Evolutionary conservation across 73 alveolate genomes (phyloP).

Genomic region (Tetrahymena malaccensis): DNA sequence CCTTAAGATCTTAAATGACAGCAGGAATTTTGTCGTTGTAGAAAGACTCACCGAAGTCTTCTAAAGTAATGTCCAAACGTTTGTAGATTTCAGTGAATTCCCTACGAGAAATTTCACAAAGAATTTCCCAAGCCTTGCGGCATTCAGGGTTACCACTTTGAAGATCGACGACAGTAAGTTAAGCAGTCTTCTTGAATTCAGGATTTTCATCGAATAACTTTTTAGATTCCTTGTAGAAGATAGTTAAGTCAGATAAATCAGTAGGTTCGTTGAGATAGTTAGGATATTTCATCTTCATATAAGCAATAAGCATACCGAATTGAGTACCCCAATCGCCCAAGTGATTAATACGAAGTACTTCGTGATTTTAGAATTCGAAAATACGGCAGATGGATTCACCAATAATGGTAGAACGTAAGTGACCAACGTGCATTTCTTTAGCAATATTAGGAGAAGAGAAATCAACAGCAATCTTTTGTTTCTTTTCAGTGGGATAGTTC

Average conservation of each 20-base stretch:
- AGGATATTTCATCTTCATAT: conserved; percentile 83
- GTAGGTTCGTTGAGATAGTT: conserved; percentile 80
- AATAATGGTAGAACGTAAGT: conserved; percentile 96
- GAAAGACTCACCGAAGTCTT: conserved; percentile 95
- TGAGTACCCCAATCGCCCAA: conserved; percentile 99
- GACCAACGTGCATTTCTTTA: conserved; percentile 99
- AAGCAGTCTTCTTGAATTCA: conserved; percentile 86
- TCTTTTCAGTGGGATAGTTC: conserved; percentile 16
- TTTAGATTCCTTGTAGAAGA: conserved; percentile 91
- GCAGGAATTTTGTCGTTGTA: conserved; percentile 88
- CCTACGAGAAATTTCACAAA: conserved; percentile 89
- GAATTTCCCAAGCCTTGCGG: conserved; percentile 90
- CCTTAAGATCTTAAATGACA: conserved; percentile 79
- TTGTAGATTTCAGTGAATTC: conserved; percentile 85
- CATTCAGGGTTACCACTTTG: conserved; percentile 87
- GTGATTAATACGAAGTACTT: conserved; percentile 91
- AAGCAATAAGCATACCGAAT: conserved; percentile 98
- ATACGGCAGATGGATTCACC: conserved; percentile 97
- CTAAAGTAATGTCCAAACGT: conserved; percentile 71
- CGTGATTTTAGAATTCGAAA: conserved; percentile 94
- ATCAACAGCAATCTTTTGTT: conserved; percentile 86
- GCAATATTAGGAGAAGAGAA: conserved; percentile 99
- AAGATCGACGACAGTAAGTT: conserved; percentile 89
- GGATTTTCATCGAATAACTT: conserved; percentile 86
- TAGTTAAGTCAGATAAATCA: conserved; percentile 82